Base-by-base conservation (phyloP, 345 rosid genomes). In the Orychophragmus violaceus region DNA sequence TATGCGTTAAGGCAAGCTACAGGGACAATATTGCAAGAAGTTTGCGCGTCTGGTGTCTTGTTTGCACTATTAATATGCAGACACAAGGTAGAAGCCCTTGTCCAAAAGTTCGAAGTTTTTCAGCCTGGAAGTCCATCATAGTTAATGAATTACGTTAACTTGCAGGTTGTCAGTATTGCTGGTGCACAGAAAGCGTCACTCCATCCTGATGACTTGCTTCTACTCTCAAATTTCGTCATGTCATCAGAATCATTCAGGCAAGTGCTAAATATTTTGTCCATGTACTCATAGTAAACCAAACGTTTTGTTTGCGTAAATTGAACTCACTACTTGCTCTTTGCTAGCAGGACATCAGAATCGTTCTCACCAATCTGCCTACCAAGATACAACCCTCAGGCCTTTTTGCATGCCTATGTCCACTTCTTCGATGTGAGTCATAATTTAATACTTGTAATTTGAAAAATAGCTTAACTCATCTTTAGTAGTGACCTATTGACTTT, bases 281-380 rank as follows among this genome's bases (percentile, higher is more conserved):
- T 50, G 12, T 58, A 30, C n/a, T 37, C 32, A 11, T 11, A 12
- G 11, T 36, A 45, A 61, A 13, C 25, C 18, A 62, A 25, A 48
- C 64, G 27, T 3, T 14, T 39, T 5, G 17, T 30, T 36, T 5
- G 13, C 2, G 18, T 39, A n/a, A 39, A 17, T 39, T 39, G 18
- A 39, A n/a, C n/a, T n/a, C n/a, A n/a, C n/a, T n/a, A n/a, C n/a
- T n/a, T n/a, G n/a, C n/a, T n/a, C n/a, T n/a, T n/a, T n/a, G n/a
- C n/a, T n/a, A n/a, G n/a, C n/a, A n/a, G n/a, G n/a, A n/a, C n/a
- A n/a, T n/a, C 96, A 54, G 99, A 95, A 71, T 89, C 91, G 56
- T 95, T 95, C 72, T 95, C 95, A 12, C 99, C 97, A 70, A 95
- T 91, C 76, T 95, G 97, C 84, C 78, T 95, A 48, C 99, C 97